A percentile compares a stretch with the other conserved stretches of the same genome.
These are phyloP conservation scores for Lipomyces spencermartinsiae DNA, from an alignment of 805 yeast species.

Conservation along the genomic window DNA sequence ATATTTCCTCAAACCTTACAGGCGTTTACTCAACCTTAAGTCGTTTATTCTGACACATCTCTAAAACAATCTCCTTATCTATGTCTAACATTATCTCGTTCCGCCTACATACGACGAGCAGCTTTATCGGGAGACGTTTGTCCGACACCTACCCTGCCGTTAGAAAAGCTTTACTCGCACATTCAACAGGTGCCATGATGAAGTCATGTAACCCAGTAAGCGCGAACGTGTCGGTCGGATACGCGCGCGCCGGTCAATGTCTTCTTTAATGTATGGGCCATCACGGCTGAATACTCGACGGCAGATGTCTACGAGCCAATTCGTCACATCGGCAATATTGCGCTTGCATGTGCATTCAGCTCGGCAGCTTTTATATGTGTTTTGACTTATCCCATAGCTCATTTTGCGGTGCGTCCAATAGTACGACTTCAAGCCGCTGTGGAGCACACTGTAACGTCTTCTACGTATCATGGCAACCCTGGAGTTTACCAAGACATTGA, in stretches of 20 bases:
- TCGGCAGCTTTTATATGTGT: slow-evolving; percentile 75
- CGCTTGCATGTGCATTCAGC: slow-evolving; percentile 78
- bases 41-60: no score
- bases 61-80: no score
- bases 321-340: slow-evolving; percentile 64
- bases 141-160: slow-evolving; percentile 43
- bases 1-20: no score
- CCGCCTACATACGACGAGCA: slow-evolving; percentile 27
- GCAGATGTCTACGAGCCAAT: slow-evolving; percentile 67
- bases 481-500: neutral
- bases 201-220: slow-evolving; percentile 50
- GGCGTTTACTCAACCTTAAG: no score
- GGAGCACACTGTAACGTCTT: slow-evolving; percentile 58
- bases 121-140: slow-evolving; percentile 28
- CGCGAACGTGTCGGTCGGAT: slow-evolving; percentile 62
- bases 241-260: slow-evolving; percentile 55
- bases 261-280: slow-evolving; percentile 66
- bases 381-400: slow-evolving; percentile 82
- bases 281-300: slow-evolving; percentile 69
- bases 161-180: slow-evolving; percentile 47
- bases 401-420: slow-evolving; percentile 84
- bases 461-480: slow-evolving; percentile 8
- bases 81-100: no score
- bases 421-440: slow-evolving; percentile 80
- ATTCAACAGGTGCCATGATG: slow-evolving; percentile 54